These are phyloP conservation scores for Novymonas esmeraldas DNA, from an alignment of 208 protist genomes.

Conservation along the genomic window DNA sequence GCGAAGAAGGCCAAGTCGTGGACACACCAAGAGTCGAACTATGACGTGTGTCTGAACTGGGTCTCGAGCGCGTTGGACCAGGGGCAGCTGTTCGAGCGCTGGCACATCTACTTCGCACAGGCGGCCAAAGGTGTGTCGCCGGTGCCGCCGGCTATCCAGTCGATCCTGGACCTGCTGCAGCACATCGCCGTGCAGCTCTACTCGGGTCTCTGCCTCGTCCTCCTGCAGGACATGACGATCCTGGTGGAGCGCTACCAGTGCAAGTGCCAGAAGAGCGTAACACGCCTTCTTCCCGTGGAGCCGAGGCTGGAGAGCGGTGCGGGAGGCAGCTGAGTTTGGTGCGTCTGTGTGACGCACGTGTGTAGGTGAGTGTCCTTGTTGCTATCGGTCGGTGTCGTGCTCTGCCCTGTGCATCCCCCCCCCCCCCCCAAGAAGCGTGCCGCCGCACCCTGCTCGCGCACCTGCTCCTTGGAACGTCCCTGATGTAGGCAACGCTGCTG, in stretches of 20 bases:
- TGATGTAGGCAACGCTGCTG: too few species aligned
- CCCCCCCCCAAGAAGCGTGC: too few species aligned
- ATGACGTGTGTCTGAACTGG: constrained; percentile 64
- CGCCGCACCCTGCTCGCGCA: too few species aligned
- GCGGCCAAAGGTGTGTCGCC: constrained; percentile 31
- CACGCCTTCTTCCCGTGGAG: constrained; percentile 62
- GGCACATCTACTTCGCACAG: constrained; percentile 70
- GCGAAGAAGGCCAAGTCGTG: constrained; percentile 70
- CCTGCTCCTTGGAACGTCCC: too few species aligned
- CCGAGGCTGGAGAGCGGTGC: constrained; percentile 48
- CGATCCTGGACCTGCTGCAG: constrained; percentile 48
- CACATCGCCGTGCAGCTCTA: constrained; percentile 63
- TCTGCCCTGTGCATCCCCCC: too few species aligned
- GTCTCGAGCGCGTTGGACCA: constrained; percentile 67
- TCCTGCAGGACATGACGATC: constrained; percentile 78
- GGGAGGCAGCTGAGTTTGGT: constrained; percentile 8
- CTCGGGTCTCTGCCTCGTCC: constrained; percentile 57
- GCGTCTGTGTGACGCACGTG: background rate
- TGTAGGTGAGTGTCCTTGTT: background rate
- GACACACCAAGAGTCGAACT: constrained; percentile 60
- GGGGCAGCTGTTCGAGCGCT: constrained; percentile 73
- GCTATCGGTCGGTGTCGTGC: too few species aligned
- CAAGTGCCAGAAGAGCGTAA: constrained; percentile 69
- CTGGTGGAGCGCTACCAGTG: constrained; percentile 68
- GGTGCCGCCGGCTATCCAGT: constrained; percentile 30